These are phyloP conservation scores for Lentinula sp. DNA, from an alignment of 768 basidiomycete species.

Conservation along the genomic window DNA sequence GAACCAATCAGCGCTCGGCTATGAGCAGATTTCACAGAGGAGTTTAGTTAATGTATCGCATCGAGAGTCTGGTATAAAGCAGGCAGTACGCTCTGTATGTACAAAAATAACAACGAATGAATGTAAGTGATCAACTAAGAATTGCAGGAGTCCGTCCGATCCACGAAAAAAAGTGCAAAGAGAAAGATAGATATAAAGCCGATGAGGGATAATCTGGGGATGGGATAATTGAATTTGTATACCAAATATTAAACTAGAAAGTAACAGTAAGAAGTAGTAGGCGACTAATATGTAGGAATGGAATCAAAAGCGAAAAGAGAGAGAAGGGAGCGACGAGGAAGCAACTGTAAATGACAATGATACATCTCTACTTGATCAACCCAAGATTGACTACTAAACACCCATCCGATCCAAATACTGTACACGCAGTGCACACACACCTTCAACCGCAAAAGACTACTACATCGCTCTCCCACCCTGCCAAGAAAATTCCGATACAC, in stretches of 20 bases:
- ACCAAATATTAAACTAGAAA: background rate
- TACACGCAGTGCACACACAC: background rate
- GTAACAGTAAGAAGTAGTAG: background rate
- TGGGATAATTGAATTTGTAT: background rate
- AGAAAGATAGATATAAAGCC: background rate
- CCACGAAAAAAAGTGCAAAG: background rate
- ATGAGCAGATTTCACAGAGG: background rate
- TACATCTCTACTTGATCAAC: background rate
- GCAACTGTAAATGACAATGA: background rate
- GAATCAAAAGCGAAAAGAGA: background rate
- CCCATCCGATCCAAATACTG: background rate
- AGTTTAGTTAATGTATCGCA: background rate
- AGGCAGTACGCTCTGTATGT: background rate
- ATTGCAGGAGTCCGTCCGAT: background rate
- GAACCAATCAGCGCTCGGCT: background rate
- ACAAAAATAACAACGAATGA: background rate
- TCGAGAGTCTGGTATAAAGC: background rate
- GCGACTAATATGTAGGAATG: background rate
- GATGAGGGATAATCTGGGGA: background rate
- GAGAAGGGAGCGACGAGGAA: background rate
- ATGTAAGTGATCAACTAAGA: background rate
- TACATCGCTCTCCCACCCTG: slow-evolving; percentile 10
- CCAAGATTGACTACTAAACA: background rate
- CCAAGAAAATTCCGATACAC: slow-evolving; percentile 9
- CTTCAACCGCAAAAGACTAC: background rate